Evolutionary conservation across 1,139 yeast species (phyloP).

Genomic region (Sugiyamaella castrensis): DNA sequence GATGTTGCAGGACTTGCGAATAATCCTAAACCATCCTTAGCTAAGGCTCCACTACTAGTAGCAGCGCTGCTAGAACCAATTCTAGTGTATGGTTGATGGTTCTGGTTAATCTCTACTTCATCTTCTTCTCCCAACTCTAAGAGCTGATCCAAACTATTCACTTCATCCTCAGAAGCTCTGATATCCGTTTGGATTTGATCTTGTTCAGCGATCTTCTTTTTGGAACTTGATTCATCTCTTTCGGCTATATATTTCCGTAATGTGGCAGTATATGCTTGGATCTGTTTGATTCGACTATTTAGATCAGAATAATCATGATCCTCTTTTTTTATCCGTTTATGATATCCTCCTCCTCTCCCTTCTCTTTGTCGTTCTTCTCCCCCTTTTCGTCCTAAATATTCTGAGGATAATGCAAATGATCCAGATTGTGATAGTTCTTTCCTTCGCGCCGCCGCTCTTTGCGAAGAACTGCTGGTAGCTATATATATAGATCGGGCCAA

Average conservation of each 20-base stretch:
- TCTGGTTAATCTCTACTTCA: not conserved
- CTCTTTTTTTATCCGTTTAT: no score
- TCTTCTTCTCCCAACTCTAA: constrained; percentile 17
- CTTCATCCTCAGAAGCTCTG: constrained; percentile 22
- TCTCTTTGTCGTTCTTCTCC: no score
- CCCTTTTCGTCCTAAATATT: no score
- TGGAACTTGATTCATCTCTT: constrained; percentile 23
- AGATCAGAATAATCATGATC: constrained; percentile 5
- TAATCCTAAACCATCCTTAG: constrained; percentile 10
- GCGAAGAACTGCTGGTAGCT: constrained; percentile 5
- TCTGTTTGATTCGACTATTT: constrained; percentile 25
- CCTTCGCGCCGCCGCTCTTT: not conserved
- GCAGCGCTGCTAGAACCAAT: not conserved
- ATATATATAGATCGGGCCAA: constrained; percentile 11
- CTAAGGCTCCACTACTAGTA: not conserved
- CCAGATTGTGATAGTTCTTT: no score
- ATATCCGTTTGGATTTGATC: constrained; percentile 12
- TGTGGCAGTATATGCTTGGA: constrained; percentile 27
- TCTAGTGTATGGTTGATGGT: not conserved
- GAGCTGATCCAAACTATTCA: constrained; percentile 24
- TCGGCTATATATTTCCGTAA: constrained; percentile 24
- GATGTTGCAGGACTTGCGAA: constrained; percentile 18
- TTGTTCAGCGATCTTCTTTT: constrained; percentile 15
- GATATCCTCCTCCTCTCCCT: no score
- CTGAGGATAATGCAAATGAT: no score